Percentiles rank a stretch among this genome's conserved stretches.
These are phyloP conservation scores for Spathaspora arborariae DNA, from an alignment of 805 yeast species.

Conservation along the genomic window DNA sequence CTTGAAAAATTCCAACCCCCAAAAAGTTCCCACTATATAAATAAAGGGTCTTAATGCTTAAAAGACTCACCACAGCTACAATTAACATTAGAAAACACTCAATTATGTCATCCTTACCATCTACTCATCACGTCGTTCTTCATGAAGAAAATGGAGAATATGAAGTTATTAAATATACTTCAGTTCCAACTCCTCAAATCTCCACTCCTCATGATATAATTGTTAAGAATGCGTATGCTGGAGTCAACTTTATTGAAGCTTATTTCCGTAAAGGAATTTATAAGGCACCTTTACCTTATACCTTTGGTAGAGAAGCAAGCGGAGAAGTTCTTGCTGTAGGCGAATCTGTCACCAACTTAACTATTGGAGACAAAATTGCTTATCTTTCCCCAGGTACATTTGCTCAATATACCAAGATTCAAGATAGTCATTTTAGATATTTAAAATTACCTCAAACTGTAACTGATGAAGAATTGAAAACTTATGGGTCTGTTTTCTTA, in stretches of 20 bases:
- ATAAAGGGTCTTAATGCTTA: neutral
- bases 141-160: constrained; percentile 51
- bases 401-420: constrained; percentile 66
- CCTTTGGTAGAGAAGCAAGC: constrained; percentile 70
- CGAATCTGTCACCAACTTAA: constrained; percentile 45
- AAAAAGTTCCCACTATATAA: neutral
- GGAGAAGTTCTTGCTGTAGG: constrained; percentile 72
- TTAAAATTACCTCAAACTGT: constrained; percentile 47
- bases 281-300: constrained; percentile 54
- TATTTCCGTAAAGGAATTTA: constrained; percentile 82
- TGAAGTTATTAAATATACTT: constrained; percentile 54
- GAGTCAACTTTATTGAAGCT: constrained; percentile 78
- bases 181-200: constrained; percentile 57
- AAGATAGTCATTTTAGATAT: constrained; percentile 18
- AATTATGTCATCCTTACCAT: constrained; percentile 37
- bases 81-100: neutral
- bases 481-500: constrained; percentile 57
- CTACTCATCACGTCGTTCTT: constrained; percentile 54
- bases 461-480: constrained; percentile 47
- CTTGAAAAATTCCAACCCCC: too few relatives aligned
- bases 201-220: constrained; percentile 52
- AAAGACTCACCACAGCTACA: neutral
- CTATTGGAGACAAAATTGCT: constrained; percentile 70
- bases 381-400: constrained; percentile 52
- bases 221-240: constrained; percentile 71